These are phyloP conservation scores for Dactylorhiza incarnata DNA, from an alignment of 106 monocot species.

Conservation along the genomic window DNA sequence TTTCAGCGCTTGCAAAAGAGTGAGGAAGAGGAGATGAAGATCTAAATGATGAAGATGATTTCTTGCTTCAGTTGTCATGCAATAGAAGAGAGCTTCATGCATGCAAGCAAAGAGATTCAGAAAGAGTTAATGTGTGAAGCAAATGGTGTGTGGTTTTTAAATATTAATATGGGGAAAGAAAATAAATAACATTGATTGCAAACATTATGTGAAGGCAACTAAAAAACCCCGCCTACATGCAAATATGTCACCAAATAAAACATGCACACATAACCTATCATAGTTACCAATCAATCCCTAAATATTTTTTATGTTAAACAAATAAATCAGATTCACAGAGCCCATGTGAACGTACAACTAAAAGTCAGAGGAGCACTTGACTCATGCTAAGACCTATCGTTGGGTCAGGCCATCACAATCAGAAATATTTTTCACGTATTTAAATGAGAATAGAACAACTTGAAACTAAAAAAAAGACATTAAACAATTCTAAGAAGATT, in stretches of 20 bases:
- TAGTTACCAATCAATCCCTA: not conserved
- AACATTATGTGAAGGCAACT: not conserved
- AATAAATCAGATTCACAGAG: not conserved
- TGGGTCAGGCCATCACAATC: slow-evolving; percentile 6
- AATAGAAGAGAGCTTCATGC: too few species aligned
- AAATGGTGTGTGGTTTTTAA: not conserved
- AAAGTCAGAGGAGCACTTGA: not conserved
- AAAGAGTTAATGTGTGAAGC: not conserved
- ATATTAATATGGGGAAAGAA: not conserved
- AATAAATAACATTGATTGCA: not conserved
- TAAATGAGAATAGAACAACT: not conserved
- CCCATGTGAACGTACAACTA: not conserved
- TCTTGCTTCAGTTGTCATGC: too few species aligned
- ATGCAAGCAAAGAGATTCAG: too few species aligned
- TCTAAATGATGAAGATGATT: too few species aligned
- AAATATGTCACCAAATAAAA: not conserved
- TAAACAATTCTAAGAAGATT: too few species aligned
- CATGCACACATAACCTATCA: not conserved
- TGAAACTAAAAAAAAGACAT: not conserved
- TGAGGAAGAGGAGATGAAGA: too few species aligned
- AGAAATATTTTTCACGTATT: not conserved
- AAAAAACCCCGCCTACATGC: slow-evolving; percentile 1
- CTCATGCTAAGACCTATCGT: not conserved
- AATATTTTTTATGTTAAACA: not conserved
- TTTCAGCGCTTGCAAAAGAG: too few species aligned